A percentile compares a stretch with the other conserved stretches of the same genome.
Evolutionary conservation across 192 early-diverging fungal species (phyloP).

Genomic region (Backusella tarrabulga): DNA sequence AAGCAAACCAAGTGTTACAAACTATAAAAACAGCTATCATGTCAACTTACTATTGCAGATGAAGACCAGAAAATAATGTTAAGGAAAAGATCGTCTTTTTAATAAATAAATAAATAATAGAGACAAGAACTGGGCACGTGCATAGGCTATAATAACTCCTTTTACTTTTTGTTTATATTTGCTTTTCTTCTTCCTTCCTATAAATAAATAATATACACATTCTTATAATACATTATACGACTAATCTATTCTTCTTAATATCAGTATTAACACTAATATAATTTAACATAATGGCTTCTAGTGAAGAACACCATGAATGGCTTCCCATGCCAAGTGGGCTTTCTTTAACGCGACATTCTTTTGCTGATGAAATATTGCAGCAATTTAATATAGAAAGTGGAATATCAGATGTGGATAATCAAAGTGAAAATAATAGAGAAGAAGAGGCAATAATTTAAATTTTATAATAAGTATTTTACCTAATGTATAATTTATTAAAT

Average conservation of each 20-base stretch:
- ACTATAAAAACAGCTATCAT: slow-evolving; percentile 4
- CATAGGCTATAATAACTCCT: not conserved
- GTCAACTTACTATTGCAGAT: not conserved
- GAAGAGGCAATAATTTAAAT: not conserved
- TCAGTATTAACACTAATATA: not conserved
- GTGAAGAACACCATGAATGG: slow-evolving; percentile 10
- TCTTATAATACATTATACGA: not conserved
- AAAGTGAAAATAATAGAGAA: not conserved
- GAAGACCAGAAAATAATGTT: not conserved
- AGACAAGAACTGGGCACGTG: not conserved
- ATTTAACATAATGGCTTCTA: not conserved
- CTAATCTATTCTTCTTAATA: not conserved
- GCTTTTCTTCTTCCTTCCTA: not conserved
- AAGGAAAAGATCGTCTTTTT: slow-evolving; percentile 6
- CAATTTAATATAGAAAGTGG: slow-evolving; percentile 21
- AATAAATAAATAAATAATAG: slow-evolving; percentile 6
- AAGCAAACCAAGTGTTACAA: not conserved
- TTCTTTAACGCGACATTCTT: slow-evolving; percentile 19
- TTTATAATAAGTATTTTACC: not conserved
- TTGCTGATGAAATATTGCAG: slow-evolving; percentile 25
- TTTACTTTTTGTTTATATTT: slow-evolving; percentile 6
- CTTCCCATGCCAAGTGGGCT: slow-evolving; percentile 16
- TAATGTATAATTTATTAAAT: not conserved
- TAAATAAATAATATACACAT: not conserved
- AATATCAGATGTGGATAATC: not conserved